Base-by-base conservation (phyloP, 192 early-diverging fungal genomes). In the Backusella tuberculispora region DNA sequence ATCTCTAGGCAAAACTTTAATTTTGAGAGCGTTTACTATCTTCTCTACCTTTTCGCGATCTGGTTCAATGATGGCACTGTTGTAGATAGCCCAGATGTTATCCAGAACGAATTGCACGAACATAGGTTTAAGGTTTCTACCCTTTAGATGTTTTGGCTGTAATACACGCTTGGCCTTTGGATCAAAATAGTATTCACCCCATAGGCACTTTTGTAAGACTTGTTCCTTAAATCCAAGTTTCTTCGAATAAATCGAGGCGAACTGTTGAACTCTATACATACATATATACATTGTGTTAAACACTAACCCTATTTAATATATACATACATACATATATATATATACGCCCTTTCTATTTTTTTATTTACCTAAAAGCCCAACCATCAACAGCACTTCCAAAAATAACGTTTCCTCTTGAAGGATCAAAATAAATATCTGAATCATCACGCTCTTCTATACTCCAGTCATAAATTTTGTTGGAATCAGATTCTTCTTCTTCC, bases 171-270 rank as follows among this genome's bases (percentile, higher is more conserved):
- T 97, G 63, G 93, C 91, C 83, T 99, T 99, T 41, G 95, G 92
- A 75, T 99, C 98, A 73, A 98, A 87, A 84, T 95, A 99, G 80
- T 90, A 98, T 72, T 99, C 94, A 14, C 98, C 98, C 98, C 98
- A 99, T 70, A 99, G 86, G 41, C 93, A 89, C 73, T 92, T 92
- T 70, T 90, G 88, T 46, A 99, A 83, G 3, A 87, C 71, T 3
- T 64, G 60, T 71, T 96, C 96, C 74, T 95, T 95, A 41, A 96
- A 87, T 13, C 90, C 89, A 47, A 99, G 87, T 78, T 96, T 97
- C 17, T 90, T 85, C 6, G 96, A 92, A 84, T 98, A 99, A 10
- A 98, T 85, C 12, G 83, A 85, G 0, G 97, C 95, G 89, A 99
- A 99, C 76, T 98, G 95, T 65, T 94, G 90, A 34, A 93, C 84